Conservation (phyloP, 148 eudicot species). For the Rhododendron vialii region DNA sequence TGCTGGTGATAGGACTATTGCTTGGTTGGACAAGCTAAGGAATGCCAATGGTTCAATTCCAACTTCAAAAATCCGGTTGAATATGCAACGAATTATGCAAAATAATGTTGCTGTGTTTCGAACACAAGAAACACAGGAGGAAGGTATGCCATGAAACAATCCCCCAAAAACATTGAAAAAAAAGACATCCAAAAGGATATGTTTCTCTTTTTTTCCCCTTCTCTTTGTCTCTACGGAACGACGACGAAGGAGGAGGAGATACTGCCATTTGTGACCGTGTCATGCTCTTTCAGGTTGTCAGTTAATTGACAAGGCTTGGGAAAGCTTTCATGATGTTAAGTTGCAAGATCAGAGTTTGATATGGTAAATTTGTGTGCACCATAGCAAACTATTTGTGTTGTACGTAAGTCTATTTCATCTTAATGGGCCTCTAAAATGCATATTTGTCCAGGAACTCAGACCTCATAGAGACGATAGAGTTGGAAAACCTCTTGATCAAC, state of each 20-base stretch:
- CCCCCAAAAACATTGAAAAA: background rate
- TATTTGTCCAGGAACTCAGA: constrained; percentile 72
- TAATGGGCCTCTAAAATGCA: background rate
- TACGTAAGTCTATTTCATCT: background rate
- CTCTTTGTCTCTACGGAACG: background rate
- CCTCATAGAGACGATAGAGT: constrained; percentile 91
- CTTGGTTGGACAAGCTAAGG: constrained; percentile 89
- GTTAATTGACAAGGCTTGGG: constrained; percentile 85
- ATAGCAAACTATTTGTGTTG: background rate
- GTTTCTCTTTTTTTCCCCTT: background rate
- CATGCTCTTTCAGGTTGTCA: constrained; percentile 58
- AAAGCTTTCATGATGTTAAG: constrained; percentile 89
- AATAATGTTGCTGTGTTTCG: constrained; percentile 97
- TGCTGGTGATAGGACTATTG: constrained; percentile 87
- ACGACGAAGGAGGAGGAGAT: too few relatives aligned
- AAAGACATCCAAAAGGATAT: background rate
- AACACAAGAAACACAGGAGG: constrained; percentile 88
- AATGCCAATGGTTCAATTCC: constrained; percentile 83
- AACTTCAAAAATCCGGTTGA: constrained; percentile 74
- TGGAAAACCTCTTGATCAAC: constrained; percentile 89
- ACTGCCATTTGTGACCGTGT: background rate
- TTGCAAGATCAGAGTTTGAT: constrained; percentile 83
- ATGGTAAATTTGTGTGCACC: constrained; percentile 45
- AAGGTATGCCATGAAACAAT: constrained; percentile 43
- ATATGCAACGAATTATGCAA: constrained; percentile 96